These are phyloP conservation scores for Cenchrus americanus DNA, from an alignment of 176 grass and related monocot species.

Conservation along the genomic window DNA sequence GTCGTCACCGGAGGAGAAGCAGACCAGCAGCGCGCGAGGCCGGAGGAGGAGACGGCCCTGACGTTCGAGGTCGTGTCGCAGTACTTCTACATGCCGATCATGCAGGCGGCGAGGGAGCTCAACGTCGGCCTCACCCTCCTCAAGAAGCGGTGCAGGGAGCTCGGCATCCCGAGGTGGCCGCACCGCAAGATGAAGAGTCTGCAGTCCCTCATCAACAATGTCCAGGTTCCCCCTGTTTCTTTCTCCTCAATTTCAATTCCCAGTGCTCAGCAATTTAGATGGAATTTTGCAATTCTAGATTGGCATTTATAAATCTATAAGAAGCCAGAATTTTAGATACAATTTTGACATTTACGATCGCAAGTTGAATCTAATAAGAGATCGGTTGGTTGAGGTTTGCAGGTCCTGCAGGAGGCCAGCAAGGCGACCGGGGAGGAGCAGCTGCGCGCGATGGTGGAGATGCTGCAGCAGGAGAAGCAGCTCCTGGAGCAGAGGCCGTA, in stretches of 20 bases:
- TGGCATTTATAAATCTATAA: too few species aligned
- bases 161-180: conserved; percentile 73
- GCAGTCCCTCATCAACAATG: conserved; percentile 62
- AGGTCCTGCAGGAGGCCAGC: conserved; percentile 54
- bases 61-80: conserved; percentile 62
- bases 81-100: conserved; percentile 80
- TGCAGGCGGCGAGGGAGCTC: conserved; percentile 55
- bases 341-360: background rate
- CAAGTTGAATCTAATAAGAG: too few species aligned
- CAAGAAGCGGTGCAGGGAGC: conserved; percentile 71
- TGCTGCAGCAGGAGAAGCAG: conserved; percentile 55
- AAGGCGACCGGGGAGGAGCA: conserved; percentile 40
- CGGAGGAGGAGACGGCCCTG: conserved; percentile 39
- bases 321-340: background rate
- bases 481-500: conserved; percentile 63
- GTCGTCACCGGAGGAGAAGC: background rate
- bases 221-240: conserved; percentile 42
- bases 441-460: conserved; percentile 47
- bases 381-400: background rate
- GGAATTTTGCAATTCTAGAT: background rate
- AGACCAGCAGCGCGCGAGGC: background rate
- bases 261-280: background rate
- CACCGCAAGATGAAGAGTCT: conserved; percentile 81
- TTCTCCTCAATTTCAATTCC: background rate
- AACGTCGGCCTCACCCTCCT: conserved; percentile 68